Percentiles rank a stretch among this genome's conserved stretches.
These are phyloP conservation scores for Starmera amethionina DNA, from an alignment of 805 yeast species.

Conservation along the genomic window DNA sequence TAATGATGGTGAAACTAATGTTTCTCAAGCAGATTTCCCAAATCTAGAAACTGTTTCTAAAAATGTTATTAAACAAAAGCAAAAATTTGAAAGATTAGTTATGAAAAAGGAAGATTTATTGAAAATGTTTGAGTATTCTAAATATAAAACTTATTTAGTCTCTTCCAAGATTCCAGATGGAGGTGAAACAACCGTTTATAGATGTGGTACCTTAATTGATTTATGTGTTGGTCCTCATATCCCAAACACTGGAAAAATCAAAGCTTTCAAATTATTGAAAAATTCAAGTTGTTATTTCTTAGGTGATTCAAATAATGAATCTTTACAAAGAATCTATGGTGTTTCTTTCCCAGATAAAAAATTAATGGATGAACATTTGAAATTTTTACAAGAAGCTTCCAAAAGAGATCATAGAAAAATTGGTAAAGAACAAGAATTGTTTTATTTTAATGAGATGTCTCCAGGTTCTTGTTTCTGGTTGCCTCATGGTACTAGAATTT, in stretches of 20 bases:
- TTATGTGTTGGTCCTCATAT: conserved; percentile 97
- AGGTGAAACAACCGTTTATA: conserved; percentile 90
- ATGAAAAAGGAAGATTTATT: conserved; percentile 86
- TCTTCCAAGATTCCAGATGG: conserved; percentile 89
- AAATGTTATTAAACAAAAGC: conserved; percentile 89
- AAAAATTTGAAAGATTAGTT: conserved; percentile 87
- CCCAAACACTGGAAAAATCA: conserved; percentile 94
- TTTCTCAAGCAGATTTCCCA: conserved; percentile 75
- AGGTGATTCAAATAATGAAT: conserved; percentile 89
- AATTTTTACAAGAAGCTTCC: conserved; percentile 92
- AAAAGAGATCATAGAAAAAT: conserved; percentile 93
- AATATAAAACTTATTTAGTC: conserved; percentile 86
- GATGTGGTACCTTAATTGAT: conserved; percentile 96
- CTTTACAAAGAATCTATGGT: conserved; percentile 96
- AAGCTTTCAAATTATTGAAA: conserved; percentile 87
- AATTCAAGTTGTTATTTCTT: conserved; percentile 94
- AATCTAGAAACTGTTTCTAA: conserved; percentile 80
- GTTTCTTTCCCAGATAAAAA: conserved; percentile 98
- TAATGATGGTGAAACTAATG: conserved; percentile 63
- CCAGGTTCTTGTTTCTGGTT: conserved; percentile 99
- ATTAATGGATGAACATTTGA: conserved; percentile 87
- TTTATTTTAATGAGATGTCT: conserved; percentile 90
- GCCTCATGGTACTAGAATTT: conserved; percentile 98
- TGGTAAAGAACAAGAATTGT: conserved; percentile 94
- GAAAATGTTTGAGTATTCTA: conserved; percentile 91